phyloP scores from a whole-genome alignment of 2,329 filamentous ascomycete species.

The Dothistroma septosporum region DNA sequence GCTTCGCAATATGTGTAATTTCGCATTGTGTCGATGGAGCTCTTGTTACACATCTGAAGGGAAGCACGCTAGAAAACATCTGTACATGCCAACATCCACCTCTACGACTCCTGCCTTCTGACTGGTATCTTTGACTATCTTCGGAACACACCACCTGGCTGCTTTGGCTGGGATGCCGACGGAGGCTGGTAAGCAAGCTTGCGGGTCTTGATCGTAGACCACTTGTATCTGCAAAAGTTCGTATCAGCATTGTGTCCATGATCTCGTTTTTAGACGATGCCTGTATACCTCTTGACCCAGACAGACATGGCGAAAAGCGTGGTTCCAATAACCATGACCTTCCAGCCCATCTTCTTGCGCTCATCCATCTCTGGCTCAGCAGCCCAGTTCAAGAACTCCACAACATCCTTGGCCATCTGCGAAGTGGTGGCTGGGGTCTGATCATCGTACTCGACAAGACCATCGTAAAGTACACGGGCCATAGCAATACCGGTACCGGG shows the following conservation, averaged over 20 bases:
- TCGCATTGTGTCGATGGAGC: conserved; percentile 9
- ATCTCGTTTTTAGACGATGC: neutral
- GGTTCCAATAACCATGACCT: conserved; percentile 77
- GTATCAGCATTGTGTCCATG: conserved; percentile 27
- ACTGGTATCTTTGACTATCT: conserved; percentile 19
- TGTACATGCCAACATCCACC: conserved; percentile 22
- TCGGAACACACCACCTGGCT: conserved; percentile 26
- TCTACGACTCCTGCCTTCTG: conserved; percentile 6
- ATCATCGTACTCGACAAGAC: conserved; percentile 96
- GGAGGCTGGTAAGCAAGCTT: conserved; percentile 57
- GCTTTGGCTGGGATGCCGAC: conserved; percentile 13
- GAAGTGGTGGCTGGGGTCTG: conserved; percentile 89
- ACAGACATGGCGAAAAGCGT: conserved; percentile 81
- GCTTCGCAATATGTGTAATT: neutral
- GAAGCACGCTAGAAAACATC: conserved; percentile 26
- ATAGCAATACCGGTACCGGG: conserved; percentile 98
- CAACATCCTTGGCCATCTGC: conserved; percentile 99
- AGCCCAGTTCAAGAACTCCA: conserved; percentile 98
- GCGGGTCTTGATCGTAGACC: conserved; percentile 90
- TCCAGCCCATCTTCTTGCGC: conserved; percentile 99
- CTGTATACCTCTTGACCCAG: conserved; percentile 79
- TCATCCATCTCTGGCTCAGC: conserved; percentile 99
- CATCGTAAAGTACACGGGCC: conserved; percentile 97
- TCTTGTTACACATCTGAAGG: conserved; percentile 22
- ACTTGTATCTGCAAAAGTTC: conserved; percentile 69